Base-by-base conservation (phyloP, 495 filamentous ascomycete genomes). In the Aspergillus nanangensis region DNA sequence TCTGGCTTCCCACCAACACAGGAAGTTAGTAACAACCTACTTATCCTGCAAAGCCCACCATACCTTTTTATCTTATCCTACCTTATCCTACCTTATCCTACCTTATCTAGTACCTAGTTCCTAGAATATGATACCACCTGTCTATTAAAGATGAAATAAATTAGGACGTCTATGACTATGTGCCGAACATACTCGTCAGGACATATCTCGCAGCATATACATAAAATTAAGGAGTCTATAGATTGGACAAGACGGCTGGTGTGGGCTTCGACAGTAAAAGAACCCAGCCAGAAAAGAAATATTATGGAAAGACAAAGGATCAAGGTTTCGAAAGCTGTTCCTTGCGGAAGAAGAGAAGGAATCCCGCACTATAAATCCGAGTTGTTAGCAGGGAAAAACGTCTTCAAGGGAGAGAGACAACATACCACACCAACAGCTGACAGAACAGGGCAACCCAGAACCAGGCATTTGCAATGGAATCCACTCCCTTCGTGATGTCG, bases 321-420 rank as follows among this genome's bases (percentile, higher is more conserved):
- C 53, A 82, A n/a, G 82, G 82, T 70, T 86, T 86, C 27, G 69
- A 69, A 38, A 86, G 71, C 58, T 86, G 82, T 60, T 85, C 82
- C 66, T 82, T 84, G 34, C 82, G 69, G 71, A 86, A 86, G 66
- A 83, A 85, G 53, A 76, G 68, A 38, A 82, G 73, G 61, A 82
- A 87, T 1, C 83, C 82, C 20, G 76, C 57, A 49, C 77, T 70
- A 41, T 11, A n/a, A 36, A 41, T n/a, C 15, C 15, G 2, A 31
- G 33, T 21, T 29, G 37, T 43, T 27, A 46, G 44, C 18, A 17
- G 37, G 5, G 9, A 20, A 45, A 3, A 42, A 13, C 23, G 40
- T 13, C 15, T 23, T 43, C 10, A 8, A 17, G 10, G 3, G 18
- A 24, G 17, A 29, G 23, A 38, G 2, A 3, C 17, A 23, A 61